Conservation (phyloP, 176 grass and related monocot genomes). For the Metroxylon sagu region DNA sequence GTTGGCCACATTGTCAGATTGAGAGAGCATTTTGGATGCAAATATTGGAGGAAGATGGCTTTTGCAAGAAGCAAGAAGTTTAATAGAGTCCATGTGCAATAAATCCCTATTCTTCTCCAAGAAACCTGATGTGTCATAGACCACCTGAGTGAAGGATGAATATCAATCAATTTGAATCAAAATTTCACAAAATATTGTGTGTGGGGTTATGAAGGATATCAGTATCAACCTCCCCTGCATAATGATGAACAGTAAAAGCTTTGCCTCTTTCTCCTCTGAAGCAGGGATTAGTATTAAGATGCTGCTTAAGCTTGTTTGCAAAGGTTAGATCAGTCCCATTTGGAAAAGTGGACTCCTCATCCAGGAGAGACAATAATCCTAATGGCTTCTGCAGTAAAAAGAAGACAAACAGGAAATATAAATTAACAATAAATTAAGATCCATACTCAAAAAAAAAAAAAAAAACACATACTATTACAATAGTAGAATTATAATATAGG, state of each 20-base stretch:
- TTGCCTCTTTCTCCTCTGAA: conserved; percentile 95
- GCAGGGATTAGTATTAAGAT: conserved; percentile 59
- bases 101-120: conserved; percentile 99
- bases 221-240: conserved; percentile 78
- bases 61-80: conserved; percentile 74
- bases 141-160: conserved; percentile 38
- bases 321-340: conserved; percentile 96
- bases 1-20: conserved; percentile 47
- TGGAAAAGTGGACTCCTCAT: conserved; percentile 97
- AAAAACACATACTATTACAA: too few species aligned
- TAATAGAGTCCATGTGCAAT: conserved; percentile 87
- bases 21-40: conserved; percentile 85
- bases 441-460: too few species aligned
- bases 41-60: conserved; percentile 64
- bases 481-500: too few species aligned
- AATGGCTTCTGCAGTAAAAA: conserved; percentile 51
- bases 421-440: too few species aligned
- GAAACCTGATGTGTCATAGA: conserved; percentile 86
- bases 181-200: background rate
- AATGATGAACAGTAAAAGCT: conserved; percentile 71
- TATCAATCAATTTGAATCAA: conserved; percentile 9
- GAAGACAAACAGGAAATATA: too few species aligned
- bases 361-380: conserved; percentile 82
- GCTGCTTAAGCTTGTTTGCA: conserved; percentile 86
- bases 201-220: too few species aligned